A percentile compares a stretch with the other conserved stretches of the same genome.
Conservation (phyloP, 2,329 filamentous ascomycete genomes). For the Paecilomyces formosus region DNA sequence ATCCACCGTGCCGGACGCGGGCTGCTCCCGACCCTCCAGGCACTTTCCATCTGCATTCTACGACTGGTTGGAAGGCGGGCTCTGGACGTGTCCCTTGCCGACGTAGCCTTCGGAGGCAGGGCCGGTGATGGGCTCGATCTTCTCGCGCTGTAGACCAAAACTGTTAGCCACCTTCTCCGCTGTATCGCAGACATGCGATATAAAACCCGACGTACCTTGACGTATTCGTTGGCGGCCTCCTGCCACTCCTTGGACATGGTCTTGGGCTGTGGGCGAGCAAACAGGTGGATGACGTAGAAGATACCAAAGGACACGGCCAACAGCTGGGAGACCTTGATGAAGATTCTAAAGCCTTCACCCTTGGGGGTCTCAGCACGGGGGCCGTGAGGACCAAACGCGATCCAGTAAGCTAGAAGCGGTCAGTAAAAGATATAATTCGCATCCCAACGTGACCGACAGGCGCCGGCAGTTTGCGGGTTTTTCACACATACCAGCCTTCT, state of each 20-base stretch:
- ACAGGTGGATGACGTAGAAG: conserved; percentile 65
- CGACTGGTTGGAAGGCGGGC: conserved; percentile 35
- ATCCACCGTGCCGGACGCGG: conserved; percentile 8
- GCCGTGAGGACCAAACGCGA: conserved; percentile 94
- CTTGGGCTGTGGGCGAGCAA: conserved; percentile 64
- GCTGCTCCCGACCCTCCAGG: conserved; percentile 18
- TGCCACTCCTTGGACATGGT: conserved; percentile 98
- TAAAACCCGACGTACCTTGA: conserved; percentile 59
- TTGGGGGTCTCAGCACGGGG: conserved; percentile 77
- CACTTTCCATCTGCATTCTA: conserved; percentile 16
- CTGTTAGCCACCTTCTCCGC: conserved; percentile 11
- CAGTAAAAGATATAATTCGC: conserved; percentile 10
- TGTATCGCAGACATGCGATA: conserved; percentile 6
- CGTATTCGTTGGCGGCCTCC: conserved; percentile 87
- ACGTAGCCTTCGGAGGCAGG: conserved; percentile 70
- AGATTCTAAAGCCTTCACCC: conserved; percentile 74
- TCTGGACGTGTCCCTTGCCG: conserved; percentile 73
- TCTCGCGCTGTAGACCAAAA: conserved; percentile 57
- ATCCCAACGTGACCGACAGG: neutral
- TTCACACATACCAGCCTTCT: conserved; percentile 86
- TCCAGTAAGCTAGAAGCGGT: conserved; percentile 77
- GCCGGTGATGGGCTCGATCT: conserved; percentile 79
- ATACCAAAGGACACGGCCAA: conserved; percentile 59
- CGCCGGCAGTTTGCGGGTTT: neutral
- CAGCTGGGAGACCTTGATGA: conserved; percentile 64